These are phyloP conservation scores for Casuarina glauca DNA, from an alignment of 306 rosid species.

Conservation along the genomic window DNA sequence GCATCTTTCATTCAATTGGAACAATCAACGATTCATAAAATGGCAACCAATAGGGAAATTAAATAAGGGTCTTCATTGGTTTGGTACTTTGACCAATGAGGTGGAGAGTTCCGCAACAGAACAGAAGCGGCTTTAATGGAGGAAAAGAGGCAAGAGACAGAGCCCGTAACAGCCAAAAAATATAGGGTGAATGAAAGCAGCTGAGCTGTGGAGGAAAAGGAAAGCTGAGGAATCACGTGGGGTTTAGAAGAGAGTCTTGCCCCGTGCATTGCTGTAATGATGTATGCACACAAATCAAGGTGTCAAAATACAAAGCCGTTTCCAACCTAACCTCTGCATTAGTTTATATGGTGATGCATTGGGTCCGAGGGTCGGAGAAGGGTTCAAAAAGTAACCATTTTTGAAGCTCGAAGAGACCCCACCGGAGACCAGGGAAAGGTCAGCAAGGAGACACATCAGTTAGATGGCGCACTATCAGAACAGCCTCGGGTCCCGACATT, in stretches of 20 bases:
- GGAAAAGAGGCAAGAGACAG: conserved; percentile 21
- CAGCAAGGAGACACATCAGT: neutral
- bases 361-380: conserved; percentile 28
- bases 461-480: conserved; percentile 5
- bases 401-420: conserved; percentile 26
- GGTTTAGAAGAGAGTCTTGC: conserved; percentile 28
- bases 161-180: conserved; percentile 28
- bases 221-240: conserved; percentile 37
- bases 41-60: too few relatives aligned
- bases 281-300: conserved; percentile 22
- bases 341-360: conserved; percentile 28
- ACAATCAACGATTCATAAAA: neutral
- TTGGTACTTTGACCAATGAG: conserved; percentile 30
- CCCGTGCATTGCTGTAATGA: conserved; percentile 41
- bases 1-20: neutral
- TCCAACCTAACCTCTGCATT: conserved; percentile 12
- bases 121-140: neutral
- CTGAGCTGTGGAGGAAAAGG: conserved; percentile 24
- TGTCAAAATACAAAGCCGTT: conserved; percentile 7
- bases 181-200: conserved; percentile 14
- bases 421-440: neutral
- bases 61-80: neutral
- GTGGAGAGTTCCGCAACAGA: neutral
- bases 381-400: conserved; percentile 8
- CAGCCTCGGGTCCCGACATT: neutral